These are phyloP conservation scores for Moricandia arvensis DNA, from an alignment of 345 rosid genomes.

Conservation along the genomic window DNA sequence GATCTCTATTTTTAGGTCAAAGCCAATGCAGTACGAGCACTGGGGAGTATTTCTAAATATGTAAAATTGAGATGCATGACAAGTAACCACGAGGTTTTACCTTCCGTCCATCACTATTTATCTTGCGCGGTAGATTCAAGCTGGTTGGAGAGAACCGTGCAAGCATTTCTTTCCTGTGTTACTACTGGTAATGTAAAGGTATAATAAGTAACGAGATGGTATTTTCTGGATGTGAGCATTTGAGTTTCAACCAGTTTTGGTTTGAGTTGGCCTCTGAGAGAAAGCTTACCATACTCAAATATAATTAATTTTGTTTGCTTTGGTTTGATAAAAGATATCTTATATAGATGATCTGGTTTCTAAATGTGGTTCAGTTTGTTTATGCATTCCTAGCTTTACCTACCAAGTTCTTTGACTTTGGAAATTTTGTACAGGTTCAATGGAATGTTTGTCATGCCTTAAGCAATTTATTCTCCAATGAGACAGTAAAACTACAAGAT, in stretches of 20 bases:
- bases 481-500: constrained; percentile 69
- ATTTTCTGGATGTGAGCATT: constrained; percentile 1
- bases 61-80: constrained; percentile 39
- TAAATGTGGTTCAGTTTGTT: not conserved
- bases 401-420: constrained; percentile 1
- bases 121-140: constrained; percentile 38
- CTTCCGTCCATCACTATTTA: constrained; percentile 28
- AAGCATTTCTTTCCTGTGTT: constrained; percentile 92
- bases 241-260: constrained; percentile 14
- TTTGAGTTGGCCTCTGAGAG: not conserved
- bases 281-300: constrained; percentile 1
- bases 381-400: no score
- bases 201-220: constrained; percentile 18
- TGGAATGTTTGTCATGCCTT: constrained; percentile 97
- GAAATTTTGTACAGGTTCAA: constrained; percentile 64
- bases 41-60: constrained; percentile 78
- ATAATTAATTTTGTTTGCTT: constrained; percentile 12
- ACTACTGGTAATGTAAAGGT: constrained; percentile 98
- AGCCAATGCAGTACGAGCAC: constrained; percentile 92
- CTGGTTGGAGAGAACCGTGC: constrained; percentile 74
- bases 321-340: constrained; percentile 7
- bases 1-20: constrained; percentile 45
- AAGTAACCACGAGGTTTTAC: constrained; percentile 31
- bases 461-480: constrained; percentile 78
- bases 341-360: constrained; percentile 13